phyloP scores from a whole-genome alignment of 148 eudicot genomes.

The Linanthus parryae region DNA sequence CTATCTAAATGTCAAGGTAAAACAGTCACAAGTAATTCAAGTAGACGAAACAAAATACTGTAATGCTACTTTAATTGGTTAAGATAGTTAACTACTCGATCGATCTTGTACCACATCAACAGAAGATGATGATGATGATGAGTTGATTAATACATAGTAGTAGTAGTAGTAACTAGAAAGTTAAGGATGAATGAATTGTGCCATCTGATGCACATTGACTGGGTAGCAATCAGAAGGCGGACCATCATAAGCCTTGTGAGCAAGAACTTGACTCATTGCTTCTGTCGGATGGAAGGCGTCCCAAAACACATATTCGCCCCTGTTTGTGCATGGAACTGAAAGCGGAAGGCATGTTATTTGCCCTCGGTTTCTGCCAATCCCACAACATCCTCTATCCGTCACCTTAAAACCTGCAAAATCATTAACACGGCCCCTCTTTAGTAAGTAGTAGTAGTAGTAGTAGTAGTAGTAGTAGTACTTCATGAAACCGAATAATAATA shows the following conservation, averaged over 20 bases:
- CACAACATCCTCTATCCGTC: conserved; percentile 64
- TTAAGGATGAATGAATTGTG: conserved; percentile 6
- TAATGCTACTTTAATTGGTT: too few relatives aligned
- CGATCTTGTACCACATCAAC: too few relatives aligned
- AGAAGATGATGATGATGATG: too few relatives aligned
- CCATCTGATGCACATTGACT: conserved; percentile 45
- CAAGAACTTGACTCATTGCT: conserved; percentile 46
- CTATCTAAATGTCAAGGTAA: too few relatives aligned
- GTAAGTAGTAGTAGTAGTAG: too few relatives aligned
- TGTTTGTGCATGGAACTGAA: conserved; percentile 51
- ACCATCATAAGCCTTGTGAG: conserved; percentile 50
- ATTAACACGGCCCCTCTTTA: too few relatives aligned
- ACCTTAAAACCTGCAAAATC: conserved; percentile 52
- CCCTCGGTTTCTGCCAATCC: conserved; percentile 58
- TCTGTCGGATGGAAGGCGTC: conserved; percentile 85
- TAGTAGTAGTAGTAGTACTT: too few relatives aligned
- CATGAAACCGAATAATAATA: neutral
- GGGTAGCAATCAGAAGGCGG: conserved; percentile 39
- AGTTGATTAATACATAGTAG: too few relatives aligned
- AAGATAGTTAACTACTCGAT: too few relatives aligned
- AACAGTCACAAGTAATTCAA: too few relatives aligned
- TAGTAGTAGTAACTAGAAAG: neutral
- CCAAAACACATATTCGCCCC: conserved; percentile 66
- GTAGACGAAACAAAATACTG: too few relatives aligned
- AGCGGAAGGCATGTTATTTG: conserved; percentile 77